phyloP scores from a whole-genome alignment of 208 protist genomes.

The Trypanosoma congolense region DNA sequence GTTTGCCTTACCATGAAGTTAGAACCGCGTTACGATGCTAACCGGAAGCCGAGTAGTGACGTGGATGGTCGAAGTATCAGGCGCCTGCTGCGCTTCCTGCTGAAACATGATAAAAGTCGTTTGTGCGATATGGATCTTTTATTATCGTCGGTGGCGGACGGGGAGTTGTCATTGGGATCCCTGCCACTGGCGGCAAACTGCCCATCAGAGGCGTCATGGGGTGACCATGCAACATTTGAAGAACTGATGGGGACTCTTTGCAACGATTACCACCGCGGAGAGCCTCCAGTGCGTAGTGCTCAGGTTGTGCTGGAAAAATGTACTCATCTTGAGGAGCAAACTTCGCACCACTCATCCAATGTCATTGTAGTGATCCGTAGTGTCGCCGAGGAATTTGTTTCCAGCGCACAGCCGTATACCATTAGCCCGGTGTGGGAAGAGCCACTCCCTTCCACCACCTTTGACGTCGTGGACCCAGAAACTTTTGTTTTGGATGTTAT shows the following conservation, averaged over 20 bases:
- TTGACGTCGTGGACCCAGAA: conserved; percentile 59
- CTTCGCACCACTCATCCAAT: conserved; percentile 51
- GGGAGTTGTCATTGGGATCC: not conserved
- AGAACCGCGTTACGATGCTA: conserved; percentile 44
- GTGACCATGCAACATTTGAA: conserved; percentile 46
- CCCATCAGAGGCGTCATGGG: conserved; percentile 6
- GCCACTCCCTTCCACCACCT: conserved; percentile 16
- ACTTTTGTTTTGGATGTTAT: conserved; percentile 53
- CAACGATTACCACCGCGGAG: conserved; percentile 32
- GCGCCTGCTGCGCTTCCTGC: conserved; percentile 56
- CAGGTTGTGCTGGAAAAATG: conserved; percentile 56
- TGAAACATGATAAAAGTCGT: conserved; percentile 42
- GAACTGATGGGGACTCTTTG: conserved; percentile 51
- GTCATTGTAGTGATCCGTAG: conserved; percentile 61
- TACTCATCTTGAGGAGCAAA: conserved; percentile 49
- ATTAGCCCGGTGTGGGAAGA: conserved; percentile 49
- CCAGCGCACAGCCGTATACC: conserved; percentile 24
- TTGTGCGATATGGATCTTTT: conserved; percentile 65
- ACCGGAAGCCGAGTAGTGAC: conserved; percentile 29
- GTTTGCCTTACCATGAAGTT: conserved; percentile 64
- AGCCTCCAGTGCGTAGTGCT: conserved; percentile 33
- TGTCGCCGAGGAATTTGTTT: conserved; percentile 46
- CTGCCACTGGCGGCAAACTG: not conserved
- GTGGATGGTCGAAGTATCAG: conserved; percentile 36
- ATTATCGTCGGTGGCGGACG: conserved; percentile 35